phyloP scores from a whole-genome alignment of 1,284 basidiomycete species.

The Microbotryum intermedium region DNA sequence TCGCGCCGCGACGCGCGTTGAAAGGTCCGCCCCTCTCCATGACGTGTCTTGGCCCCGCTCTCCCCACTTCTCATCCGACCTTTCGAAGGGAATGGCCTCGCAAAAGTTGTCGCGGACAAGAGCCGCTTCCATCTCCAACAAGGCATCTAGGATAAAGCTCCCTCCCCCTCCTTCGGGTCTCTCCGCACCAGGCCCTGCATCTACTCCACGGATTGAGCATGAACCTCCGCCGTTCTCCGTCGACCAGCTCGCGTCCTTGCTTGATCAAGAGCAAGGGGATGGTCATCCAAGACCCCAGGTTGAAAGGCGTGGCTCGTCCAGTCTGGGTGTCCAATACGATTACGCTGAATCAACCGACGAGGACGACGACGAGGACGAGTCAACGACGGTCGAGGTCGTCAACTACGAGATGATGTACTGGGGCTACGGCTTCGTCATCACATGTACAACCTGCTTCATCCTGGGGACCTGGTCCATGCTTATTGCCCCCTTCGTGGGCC shows the following conservation, averaged over 20 bases:
- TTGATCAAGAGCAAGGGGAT: background rate
- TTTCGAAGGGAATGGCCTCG: too few relatives aligned
- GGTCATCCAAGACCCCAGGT: background rate
- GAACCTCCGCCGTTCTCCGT: background rate
- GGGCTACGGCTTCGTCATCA: conserved; percentile 10
- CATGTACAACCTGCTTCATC: background rate
- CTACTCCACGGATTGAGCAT: background rate
- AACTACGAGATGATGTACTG: background rate
- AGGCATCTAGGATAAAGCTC: background rate
- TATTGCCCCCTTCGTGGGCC: conserved; percentile 8
- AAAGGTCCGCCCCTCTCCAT: too few relatives aligned
- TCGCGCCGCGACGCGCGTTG: too few relatives aligned
- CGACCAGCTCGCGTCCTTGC: background rate
- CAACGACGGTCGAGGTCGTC: background rate
- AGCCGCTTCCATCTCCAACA: background rate
- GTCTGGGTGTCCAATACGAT: background rate
- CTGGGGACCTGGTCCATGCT: conserved; percentile 23
- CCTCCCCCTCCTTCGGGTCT: background rate
- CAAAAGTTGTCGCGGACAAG: too few relatives aligned
- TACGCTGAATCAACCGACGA: background rate
- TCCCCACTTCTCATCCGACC: too few relatives aligned
- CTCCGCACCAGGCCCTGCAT: background rate
- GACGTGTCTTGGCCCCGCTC: too few relatives aligned
- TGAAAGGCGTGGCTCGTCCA: background rate
- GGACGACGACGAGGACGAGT: background rate